Evolutionary conservation across 1,139 yeast species (phyloP).

Genomic region (Scheffersomyces titani): DNA sequence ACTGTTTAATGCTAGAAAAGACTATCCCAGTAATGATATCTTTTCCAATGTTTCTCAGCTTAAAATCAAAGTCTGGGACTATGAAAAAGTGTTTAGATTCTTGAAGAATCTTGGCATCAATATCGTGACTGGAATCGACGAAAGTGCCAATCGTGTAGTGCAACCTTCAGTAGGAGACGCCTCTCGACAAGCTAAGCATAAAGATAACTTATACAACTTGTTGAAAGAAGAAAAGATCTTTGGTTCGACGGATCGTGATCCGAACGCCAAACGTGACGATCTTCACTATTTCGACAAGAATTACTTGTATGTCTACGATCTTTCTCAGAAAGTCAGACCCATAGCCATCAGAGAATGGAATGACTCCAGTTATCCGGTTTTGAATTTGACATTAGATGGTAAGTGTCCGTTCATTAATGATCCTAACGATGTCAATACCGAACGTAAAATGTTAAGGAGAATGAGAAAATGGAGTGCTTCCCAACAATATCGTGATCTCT

Average conservation of each 20-base stretch:
- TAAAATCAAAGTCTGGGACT: constrained; percentile 82
- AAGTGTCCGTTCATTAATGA: constrained; percentile 72
- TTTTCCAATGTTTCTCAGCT: constrained; percentile 61
- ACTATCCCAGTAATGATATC: constrained; percentile 57
- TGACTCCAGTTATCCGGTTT: constrained; percentile 44
- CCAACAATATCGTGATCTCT: constrained; percentile 38
- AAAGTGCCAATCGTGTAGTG: constrained; percentile 2
- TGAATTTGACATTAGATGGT: constrained; percentile 56
- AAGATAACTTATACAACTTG: constrained; percentile 56
- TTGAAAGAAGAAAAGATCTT: constrained; percentile 80
- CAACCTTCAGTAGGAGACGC: constrained; percentile 13
- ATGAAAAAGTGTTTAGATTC: constrained; percentile 82
- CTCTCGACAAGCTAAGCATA: constrained; percentile 10
- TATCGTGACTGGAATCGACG: constrained; percentile 17
- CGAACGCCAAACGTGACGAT: constrained; percentile 81
- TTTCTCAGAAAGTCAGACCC: constrained; percentile 78
- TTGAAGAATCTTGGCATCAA: constrained; percentile 65
- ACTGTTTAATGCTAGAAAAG: constrained; percentile 14
- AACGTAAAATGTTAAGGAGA: constrained; percentile 39
- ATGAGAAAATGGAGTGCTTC: constrained; percentile 43
- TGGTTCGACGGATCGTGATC: constrained; percentile 90
- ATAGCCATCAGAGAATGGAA: constrained; percentile 82
- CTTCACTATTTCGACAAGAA: constrained; percentile 70
- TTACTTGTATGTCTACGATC: constrained; percentile 79
- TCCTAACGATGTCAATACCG: constrained; percentile 30